These are phyloP conservation scores for Gastrodia elata DNA, from an alignment of 106 monocot species.

Conservation along the genomic window DNA sequence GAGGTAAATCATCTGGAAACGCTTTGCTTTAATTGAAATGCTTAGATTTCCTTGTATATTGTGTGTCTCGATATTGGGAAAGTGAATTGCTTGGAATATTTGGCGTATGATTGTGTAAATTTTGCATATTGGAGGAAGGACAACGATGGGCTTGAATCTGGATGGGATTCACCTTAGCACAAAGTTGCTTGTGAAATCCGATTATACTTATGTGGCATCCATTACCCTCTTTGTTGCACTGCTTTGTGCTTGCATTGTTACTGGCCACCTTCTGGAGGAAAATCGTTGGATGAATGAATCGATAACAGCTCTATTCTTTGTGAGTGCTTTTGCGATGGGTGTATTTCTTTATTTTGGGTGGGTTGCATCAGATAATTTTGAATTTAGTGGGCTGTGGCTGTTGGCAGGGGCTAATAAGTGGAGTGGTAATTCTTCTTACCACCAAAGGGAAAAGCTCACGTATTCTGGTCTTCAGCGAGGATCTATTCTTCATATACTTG, in stretches of 20 bases:
- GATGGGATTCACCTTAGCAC: not conserved
- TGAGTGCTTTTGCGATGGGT: conserved; percentile 11
- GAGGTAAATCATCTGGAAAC: not conserved
- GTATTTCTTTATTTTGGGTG: conserved; percentile 4
- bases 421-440: conserved; percentile 21
- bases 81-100: not conserved
- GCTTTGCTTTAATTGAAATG: not conserved
- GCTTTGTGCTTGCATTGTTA: conserved; percentile 31
- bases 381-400: not conserved
- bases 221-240: conserved; percentile 29
- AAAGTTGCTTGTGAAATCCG: conserved; percentile 8
- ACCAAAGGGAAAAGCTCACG: conserved; percentile 32
- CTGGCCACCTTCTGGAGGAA: conserved; percentile 38
- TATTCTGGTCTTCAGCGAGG: conserved; percentile 41
- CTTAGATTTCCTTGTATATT: not conserved
- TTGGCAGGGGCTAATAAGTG: conserved; percentile 12
- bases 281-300: conserved; percentile 42
- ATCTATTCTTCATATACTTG: conserved; percentile 43
- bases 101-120: conserved; percentile 2
- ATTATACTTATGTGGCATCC: conserved; percentile 19
- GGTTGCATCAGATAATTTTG: conserved; percentile 10
- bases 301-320: conserved; percentile 26
- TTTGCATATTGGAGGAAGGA: not conserved
- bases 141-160: conserved; percentile 12
- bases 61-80: not conserved